These are phyloP conservation scores for Microcyclosporella mali DNA, from an alignment of 2,329 filamentous ascomycete species.

Conservation along the genomic window DNA sequence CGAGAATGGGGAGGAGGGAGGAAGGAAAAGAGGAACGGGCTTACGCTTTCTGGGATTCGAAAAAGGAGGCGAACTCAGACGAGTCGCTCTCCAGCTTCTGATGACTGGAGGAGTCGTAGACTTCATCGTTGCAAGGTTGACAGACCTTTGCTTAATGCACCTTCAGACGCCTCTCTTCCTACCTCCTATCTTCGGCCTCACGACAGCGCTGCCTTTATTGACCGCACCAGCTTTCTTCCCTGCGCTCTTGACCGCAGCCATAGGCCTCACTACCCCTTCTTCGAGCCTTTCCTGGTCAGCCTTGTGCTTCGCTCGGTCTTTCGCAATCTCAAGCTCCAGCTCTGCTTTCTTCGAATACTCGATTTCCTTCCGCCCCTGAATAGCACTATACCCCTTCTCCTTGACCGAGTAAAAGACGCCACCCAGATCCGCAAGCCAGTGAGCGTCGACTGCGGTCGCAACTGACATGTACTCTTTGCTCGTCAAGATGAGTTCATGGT, in stretches of 20 bases:
- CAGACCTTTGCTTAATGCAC: background rate
- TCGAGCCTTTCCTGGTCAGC: constrained; percentile 14
- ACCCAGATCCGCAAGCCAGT: constrained; percentile 93
- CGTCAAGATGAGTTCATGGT: constrained; percentile 95
- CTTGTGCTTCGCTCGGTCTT: constrained; percentile 21
- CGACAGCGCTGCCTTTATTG: constrained; percentile 25
- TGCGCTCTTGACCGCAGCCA: constrained; percentile 6
- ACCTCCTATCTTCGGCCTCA: constrained; percentile 25
- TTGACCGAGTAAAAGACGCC: constrained; percentile 97
- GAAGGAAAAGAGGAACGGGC: no score
- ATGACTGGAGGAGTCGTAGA: no score
- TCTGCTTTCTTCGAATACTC: constrained; percentile 29
- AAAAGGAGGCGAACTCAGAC: no score
- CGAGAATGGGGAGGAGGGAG: no score
- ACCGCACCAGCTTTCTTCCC: constrained; percentile 15
- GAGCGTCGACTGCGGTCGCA: constrained; percentile 90
- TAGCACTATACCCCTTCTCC: constrained; percentile 69
- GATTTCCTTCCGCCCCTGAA: constrained; percentile 23
- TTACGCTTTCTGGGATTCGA: no score
- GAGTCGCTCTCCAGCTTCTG: no score
- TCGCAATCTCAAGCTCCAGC: constrained; percentile 25
- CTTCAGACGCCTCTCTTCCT: constrained; percentile 8
- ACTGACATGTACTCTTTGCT: constrained; percentile 98
- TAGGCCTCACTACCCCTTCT: constrained; percentile 1
- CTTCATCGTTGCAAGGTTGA: no score